Percentiles rank a stretch among this genome's conserved stretches.
These are phyloP conservation scores for Xylaria venustula DNA, from an alignment of 495 filamentous ascomycete genomes.

Conservation along the genomic window DNA sequence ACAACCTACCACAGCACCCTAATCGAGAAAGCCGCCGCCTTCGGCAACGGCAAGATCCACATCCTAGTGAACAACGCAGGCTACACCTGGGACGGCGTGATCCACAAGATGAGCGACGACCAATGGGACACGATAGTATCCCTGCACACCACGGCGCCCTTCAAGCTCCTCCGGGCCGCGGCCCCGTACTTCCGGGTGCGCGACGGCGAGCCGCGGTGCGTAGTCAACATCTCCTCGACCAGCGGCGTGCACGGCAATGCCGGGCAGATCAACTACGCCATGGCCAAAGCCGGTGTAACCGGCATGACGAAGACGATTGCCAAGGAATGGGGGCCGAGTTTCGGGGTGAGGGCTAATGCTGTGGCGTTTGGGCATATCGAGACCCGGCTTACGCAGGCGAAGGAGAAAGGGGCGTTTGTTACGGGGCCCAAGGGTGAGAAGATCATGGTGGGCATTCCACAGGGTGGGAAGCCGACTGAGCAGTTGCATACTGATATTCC, in stretches of 20 bases:
- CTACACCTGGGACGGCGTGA: conserved; percentile 85
- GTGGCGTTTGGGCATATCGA: conserved; percentile 77
- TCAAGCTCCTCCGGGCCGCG: conserved; percentile 74
- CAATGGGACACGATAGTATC: conserved; percentile 86
- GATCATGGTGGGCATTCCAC: conserved; percentile 74
- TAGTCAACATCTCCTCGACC: conserved; percentile 80
- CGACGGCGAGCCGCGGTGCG: conserved; percentile 72
- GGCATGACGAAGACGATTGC: conserved; percentile 84
- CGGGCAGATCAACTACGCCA: conserved; percentile 81
- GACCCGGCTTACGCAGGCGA: conserved; percentile 74
- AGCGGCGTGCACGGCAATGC: conserved; percentile 80
- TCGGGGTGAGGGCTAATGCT: conserved; percentile 81
- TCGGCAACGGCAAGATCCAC: conserved; percentile 83
- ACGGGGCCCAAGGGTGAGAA: conserved; percentile 72
- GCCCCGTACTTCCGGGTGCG: conserved; percentile 84
- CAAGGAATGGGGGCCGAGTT: conserved; percentile 87
- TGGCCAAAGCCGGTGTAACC: conserved; percentile 77
- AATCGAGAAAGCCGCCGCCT: conserved; percentile 71
- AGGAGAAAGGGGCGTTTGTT: conserved; percentile 77
- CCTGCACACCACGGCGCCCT: conserved; percentile 78
- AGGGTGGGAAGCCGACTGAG: conserved; percentile 27
- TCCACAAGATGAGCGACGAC: conserved; percentile 90
- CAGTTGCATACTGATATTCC: conserved; percentile 67
- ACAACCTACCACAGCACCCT: conserved; percentile 63
- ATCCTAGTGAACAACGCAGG: conserved; percentile 88